Base-by-base conservation (phyloP, 2,329 filamentous ascomycete genomes). In the Colletotrichum sp. region DNA sequence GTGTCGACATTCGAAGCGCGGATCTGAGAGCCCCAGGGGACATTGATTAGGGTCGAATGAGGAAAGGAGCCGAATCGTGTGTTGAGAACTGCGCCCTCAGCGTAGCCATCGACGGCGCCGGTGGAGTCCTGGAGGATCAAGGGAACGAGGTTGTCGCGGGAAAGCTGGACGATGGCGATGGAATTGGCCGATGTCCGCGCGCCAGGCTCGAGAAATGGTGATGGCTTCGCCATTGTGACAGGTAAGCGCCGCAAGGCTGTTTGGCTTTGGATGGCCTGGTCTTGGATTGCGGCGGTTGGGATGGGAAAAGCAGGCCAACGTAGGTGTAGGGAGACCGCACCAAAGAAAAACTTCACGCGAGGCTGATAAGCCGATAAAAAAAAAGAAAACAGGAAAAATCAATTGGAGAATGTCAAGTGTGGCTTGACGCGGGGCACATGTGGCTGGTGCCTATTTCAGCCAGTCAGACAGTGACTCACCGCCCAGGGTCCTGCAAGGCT, bases 41-140 rank as follows among this genome's bases (percentile, higher is more conserved):
- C 88, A 7, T 92, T 89, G 71, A 98, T 90, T 61, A 96, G 85
- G 0, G 94, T 96, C 13, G 91, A 94, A 82, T 96, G 95, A 0
- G 95, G 94, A 76, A 96, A 96, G 0, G 96, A 98, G 64, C 97
- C 97, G 81, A 98, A 99, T 59, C 96, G 93, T 2, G 96, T 99
- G 85, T 98, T 98, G 69, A 96, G 92, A 4, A 95, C 94, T 62
- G 92, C 93, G 43, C 94, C 94, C 82, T 96, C 94, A 34, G 91
- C 90, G 80, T 96, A 96, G 74, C 94, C 94, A 81, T 93, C 90
- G 77, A 93, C 89, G 56, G 91, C 89, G 68, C 91, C 92, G 48
- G 90, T 89, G 26, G 89, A 89, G 34, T 90, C 86, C 77, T 90
- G 88, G 32, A 96, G 90, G 76, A 94, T 92, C 30, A 96, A 88